Conservation (phyloP, 2,329 filamentous ascomycete species). For the Aspergillus melleus region DNA sequence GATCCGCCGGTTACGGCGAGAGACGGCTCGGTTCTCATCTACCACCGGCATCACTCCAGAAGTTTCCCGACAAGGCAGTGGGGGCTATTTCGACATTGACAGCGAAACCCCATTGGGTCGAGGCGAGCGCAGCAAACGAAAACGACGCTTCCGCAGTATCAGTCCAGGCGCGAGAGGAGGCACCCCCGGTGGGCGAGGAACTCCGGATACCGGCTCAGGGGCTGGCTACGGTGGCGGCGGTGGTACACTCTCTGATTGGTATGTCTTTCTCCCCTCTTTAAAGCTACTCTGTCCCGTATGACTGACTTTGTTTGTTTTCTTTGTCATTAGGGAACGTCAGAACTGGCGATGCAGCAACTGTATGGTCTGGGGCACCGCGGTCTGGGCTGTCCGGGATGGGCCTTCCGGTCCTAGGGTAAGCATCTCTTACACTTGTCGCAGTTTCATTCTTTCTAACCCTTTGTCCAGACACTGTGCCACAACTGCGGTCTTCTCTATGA, state of each 20-base stretch:
- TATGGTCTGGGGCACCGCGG: slow-evolving; percentile 79
- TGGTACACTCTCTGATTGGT: slow-evolving; percentile 66
- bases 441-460: slow-evolving; percentile 17
- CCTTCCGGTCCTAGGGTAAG: slow-evolving; percentile 79
- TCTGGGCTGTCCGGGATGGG: slow-evolving; percentile 94
- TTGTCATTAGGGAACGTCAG: slow-evolving; percentile 62
- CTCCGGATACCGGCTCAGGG: slow-evolving; percentile 65
- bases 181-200: slow-evolving; percentile 71
- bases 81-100: slow-evolving; percentile 59
- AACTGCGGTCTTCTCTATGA: slow-evolving; percentile 91
- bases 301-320: slow-evolving; percentile 10
- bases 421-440: slow-evolving; percentile 4
- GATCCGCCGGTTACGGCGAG: slow-evolving; percentile 78
- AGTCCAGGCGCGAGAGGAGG: slow-evolving; percentile 72
- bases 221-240: slow-evolving; percentile 70
- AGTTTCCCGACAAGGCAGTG: slow-evolving; percentile 60
- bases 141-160: slow-evolving; percentile 84
- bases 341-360: slow-evolving; percentile 90
- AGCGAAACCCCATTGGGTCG: slow-evolving; percentile 82
- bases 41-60: slow-evolving; percentile 78
- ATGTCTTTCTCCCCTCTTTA: slow-evolving; percentile 3
- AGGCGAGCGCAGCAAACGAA: slow-evolving; percentile 92
- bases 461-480: slow-evolving; percentile 74
- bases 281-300: neutral
- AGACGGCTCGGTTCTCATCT: slow-evolving; percentile 89